Base-by-base conservation (phyloP, 2,329 filamentous ascomycete species). In the Penicillium sp. region DNA sequence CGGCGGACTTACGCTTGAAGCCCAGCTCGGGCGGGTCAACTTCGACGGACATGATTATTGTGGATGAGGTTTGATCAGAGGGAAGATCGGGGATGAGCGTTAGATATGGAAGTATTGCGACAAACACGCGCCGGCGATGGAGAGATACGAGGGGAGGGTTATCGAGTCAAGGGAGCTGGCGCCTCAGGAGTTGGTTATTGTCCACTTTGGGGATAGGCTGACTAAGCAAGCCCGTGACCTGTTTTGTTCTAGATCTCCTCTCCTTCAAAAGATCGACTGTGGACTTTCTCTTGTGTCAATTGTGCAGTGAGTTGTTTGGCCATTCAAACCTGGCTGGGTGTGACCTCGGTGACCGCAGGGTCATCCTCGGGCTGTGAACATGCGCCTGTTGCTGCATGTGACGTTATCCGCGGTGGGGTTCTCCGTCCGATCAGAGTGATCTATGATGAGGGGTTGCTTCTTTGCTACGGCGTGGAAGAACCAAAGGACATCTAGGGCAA, bases 11-110 rank as follows among this genome's bases (percentile, higher is more conserved):
- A 97, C 94, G 89, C 77, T 86, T 88, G 79, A 99, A 99, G 78
- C 85, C 89, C 71, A 99, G 85, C 83, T 97, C 94, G 64, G 84
- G 75, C 55, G 93, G 94, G 67, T 94, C 87, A 71, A 99, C 89
- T 68, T 96, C 89, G 78, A 99, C 88, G 66, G 93, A 95, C 94
- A 97, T 97, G 77, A 68, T 82, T 63, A 61, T 56, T 62, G 55
- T 48, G 31, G 39, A 43, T 44, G 34, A 26, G 24, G 12, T 38
- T 38, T 10, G 36, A 28, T 2, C 36, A 18, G 34, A 24, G 7
- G 39, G 31, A 43, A 24, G 36, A 52, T 24, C 42, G n/a, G 34
- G 42, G 36, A 7, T 10, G 45, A 33, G 31, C 24, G 13, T 24
- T 42, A 29, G 45, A 18, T 43, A 33, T 31, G 41, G 39, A 38